These are phyloP conservation scores for Trichoderma citrinoviride DNA, from an alignment of 2,329 filamentous ascomycete species.

Conservation along the genomic window DNA sequence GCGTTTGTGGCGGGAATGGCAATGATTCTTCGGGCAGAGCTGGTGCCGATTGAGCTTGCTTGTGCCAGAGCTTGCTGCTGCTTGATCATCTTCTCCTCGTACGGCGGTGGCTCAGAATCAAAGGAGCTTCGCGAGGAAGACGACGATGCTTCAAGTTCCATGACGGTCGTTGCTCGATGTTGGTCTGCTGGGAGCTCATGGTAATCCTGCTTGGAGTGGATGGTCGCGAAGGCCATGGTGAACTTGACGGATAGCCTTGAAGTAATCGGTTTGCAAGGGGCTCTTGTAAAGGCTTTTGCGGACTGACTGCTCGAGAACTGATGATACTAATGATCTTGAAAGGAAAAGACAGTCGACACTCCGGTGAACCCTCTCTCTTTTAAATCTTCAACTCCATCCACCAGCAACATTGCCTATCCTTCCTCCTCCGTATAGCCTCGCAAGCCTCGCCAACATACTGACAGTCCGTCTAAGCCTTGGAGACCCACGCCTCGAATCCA, in stretches of 20 bases:
- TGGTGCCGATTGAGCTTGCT: not conserved
- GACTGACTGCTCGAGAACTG: not conserved
- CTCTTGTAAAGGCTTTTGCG: not conserved
- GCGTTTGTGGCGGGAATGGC: slow-evolving; percentile 5
- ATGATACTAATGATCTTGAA: not conserved
- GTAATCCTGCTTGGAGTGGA: not conserved
- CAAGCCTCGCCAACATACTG: not conserved
- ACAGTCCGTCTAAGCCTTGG: not conserved
- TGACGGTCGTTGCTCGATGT: not conserved
- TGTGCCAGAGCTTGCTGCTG: not conserved
- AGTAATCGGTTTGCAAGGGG: not conserved
- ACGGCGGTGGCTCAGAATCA: not conserved
- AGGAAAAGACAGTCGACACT: not conserved
- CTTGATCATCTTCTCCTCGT: not conserved
- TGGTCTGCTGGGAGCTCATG: not conserved
- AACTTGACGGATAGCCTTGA: too few species aligned
- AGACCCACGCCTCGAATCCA: not conserved
- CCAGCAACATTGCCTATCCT: not conserved
- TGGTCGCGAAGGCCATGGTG: not conserved
- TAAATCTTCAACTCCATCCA: not conserved
- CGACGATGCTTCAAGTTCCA: not conserved
- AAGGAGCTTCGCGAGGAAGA: not conserved
- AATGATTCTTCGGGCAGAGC: not conserved
- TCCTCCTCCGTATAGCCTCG: not conserved
- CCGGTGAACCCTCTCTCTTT: not conserved